These are phyloP conservation scores for Fusarium xyrophilum DNA, from an alignment of 2,329 filamentous ascomycete genomes.

Conservation along the genomic window DNA sequence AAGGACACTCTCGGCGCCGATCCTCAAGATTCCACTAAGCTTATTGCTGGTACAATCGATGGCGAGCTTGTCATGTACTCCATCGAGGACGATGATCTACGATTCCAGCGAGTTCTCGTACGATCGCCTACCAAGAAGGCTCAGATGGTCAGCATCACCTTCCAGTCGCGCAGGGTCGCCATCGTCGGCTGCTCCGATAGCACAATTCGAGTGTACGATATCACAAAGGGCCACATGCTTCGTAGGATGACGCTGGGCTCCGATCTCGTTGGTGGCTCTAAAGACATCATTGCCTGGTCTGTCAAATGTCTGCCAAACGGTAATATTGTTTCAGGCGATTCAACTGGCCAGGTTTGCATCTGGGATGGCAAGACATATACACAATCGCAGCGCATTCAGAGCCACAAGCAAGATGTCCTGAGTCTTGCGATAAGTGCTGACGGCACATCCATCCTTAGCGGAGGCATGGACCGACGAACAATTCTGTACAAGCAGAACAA, in stretches of 20 bases:
- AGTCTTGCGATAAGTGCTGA: constrained; percentile 84
- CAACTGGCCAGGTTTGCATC: constrained; percentile 89
- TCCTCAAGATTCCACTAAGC: constrained; percentile 58
- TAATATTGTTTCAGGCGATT: constrained; percentile 93
- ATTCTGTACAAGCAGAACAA: constrained; percentile 77
- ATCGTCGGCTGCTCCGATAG: constrained; percentile 96
- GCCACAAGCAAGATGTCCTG: constrained; percentile 88
- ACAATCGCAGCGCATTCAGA: constrained; percentile 82
- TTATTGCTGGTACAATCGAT: constrained; percentile 89
- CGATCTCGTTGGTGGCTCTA: constrained; percentile 76
- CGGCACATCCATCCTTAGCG: constrained; percentile 83
- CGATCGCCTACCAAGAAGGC: constrained; percentile 82
- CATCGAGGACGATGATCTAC: constrained; percentile 82
- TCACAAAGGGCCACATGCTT: constrained; percentile 76
- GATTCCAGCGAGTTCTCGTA: constrained; percentile 77
- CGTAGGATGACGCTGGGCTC: constrained; percentile 86
- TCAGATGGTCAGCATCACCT: constrained; percentile 88
- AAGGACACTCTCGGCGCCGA: constrained; percentile 35
- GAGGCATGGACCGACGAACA: constrained; percentile 89
- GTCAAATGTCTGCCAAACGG: constrained; percentile 87
- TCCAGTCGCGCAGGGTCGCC: constrained; percentile 81
- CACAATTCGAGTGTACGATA: constrained; percentile 90
- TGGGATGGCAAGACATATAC: constrained; percentile 95
- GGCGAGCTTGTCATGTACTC: constrained; percentile 88
- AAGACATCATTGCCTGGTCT: constrained; percentile 90